phyloP scores from a whole-genome alignment of 352 stramenopile genomes.

The Pelagophyceae sp. region DNA sequence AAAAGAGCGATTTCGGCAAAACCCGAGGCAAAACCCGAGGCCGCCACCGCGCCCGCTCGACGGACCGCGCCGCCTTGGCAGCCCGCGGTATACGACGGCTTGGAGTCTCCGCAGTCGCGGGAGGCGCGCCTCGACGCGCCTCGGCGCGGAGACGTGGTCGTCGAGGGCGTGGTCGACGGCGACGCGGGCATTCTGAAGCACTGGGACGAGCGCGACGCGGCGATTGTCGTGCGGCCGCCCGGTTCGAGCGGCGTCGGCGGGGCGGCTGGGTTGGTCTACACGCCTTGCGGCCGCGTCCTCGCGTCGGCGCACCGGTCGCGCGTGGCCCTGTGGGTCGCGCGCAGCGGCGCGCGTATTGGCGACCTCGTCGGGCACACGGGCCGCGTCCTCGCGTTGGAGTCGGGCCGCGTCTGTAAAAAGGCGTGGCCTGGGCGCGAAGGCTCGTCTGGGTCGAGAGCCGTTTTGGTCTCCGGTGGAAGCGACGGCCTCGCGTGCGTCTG shows the following conservation, averaged over 20 bases:
- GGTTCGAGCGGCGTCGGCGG: neutral
- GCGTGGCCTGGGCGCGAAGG: neutral
- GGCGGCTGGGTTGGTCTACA: neutral
- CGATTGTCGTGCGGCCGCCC: neutral
- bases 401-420: neutral
- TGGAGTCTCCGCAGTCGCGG: neutral
- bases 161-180: neutral
- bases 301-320: neutral
- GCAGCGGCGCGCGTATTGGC: neutral
- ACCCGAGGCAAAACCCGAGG: too few relatives aligned
- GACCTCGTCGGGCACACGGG: constrained; percentile 2
- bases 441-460: neutral
- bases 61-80: too few relatives aligned
- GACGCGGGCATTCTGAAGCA: neutral
- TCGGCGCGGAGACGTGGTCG: too few relatives aligned
- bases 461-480: neutral
- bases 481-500: constrained; percentile 12
- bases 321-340: neutral
- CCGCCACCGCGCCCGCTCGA: too few relatives aligned
- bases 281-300: neutral
- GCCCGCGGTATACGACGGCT: too few relatives aligned
- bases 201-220: neutral
- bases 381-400: constrained; percentile 9
- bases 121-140: neutral
- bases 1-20: too few relatives aligned